Base-by-base conservation (phyloP, 768 basidiomycete species). In the Pulveroboletus frians region DNA sequence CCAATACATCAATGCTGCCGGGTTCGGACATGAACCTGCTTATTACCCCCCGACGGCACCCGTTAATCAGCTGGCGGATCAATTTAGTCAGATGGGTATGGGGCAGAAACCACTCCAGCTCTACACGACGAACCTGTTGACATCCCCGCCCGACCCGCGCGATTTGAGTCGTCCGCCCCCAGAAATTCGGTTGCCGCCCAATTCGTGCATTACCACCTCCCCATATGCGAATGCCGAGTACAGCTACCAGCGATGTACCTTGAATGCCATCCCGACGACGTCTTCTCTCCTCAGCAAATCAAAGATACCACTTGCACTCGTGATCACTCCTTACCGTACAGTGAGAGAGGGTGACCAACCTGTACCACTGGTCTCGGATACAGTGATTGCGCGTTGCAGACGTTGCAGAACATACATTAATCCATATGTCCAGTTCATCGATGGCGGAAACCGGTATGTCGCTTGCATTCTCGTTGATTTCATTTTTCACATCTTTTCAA, bases 401-500 rank as follows among this genome's bases (percentile, higher is more conserved):
- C 81, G 95, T 17, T 97, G 95, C 75, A 82, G 95, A 63, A 87
- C 92, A 31, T 97, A 97, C 71, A 97, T 98, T 69, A 95, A 97
- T 64, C 93, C 95, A 4, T 98, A 88, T 62, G 93, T 96, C 18
- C 91, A 92, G 62, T 98, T 98, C 68, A 91, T 98, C 61, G 96
- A 99, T 61, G 93, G 93, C 47, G 96, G 96, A 27, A 94, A 92
- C 69, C 83, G 92, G 80, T 85, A 55, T 52, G 76, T 71, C 47
- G 50, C 26, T 15, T 29, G 4, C 35, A 35, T 5, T n/a, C 31
- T 42, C 14, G 1, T 30, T 45, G 30, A 43, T 49, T 49, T 52
- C 30, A 60, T 50, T n/a, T 29, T 3, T 36, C 1, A 2, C 27
- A 4, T 32, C 9, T 39, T 21, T 13, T 49, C 21, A 47, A 87